These are phyloP conservation scores for Diaporthe eres DNA, from an alignment of 2,329 filamentous ascomycete species.

Conservation along the genomic window DNA sequence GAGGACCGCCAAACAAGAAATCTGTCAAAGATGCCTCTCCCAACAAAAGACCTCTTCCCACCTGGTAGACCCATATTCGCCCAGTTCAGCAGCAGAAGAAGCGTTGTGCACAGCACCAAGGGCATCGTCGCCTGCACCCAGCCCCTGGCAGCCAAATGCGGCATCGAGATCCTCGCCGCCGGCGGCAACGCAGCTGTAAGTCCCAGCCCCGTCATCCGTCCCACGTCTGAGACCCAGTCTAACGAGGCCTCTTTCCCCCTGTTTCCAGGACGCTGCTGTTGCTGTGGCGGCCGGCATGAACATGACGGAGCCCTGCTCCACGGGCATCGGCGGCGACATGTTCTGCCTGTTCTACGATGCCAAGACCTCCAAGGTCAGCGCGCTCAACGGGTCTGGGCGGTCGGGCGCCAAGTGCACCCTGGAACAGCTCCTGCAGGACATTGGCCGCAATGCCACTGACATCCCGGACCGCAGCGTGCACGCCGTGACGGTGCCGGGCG, in stretches of 20 bases:
- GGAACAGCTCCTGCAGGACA: slow-evolving; percentile 76
- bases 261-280: slow-evolving; percentile 87
- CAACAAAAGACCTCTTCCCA: slow-evolving; percentile 62
- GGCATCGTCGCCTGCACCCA: slow-evolving; percentile 94
- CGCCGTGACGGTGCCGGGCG: slow-evolving; percentile 89
- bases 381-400: slow-evolving; percentile 94
- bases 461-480: slow-evolving; percentile 86
- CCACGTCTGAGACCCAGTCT: neutral
- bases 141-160: slow-evolving; percentile 89
- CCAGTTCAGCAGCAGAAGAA: slow-evolving; percentile 83
- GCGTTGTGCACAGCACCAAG: slow-evolving; percentile 92
- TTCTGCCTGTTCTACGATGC: slow-evolving; percentile 96
- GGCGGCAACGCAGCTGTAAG: slow-evolving; percentile 94
- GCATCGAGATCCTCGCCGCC: slow-evolving; percentile 84
- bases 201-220: slow-evolving; percentile 42
- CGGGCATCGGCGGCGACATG: slow-evolving; percentile 97
- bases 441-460: slow-evolving; percentile 66
- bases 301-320: slow-evolving; percentile 92
- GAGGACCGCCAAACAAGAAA: neutral
- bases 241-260: slow-evolving; percentile 27
- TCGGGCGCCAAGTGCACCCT: slow-evolving; percentile 78
- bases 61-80: slow-evolving; percentile 65
- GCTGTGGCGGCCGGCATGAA: slow-evolving; percentile 94
- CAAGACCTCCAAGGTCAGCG: slow-evolving; percentile 83
- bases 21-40: slow-evolving; percentile 59